Conservation (phyloP, 805 yeast species). For the Barnettozyma salicaria region DNA sequence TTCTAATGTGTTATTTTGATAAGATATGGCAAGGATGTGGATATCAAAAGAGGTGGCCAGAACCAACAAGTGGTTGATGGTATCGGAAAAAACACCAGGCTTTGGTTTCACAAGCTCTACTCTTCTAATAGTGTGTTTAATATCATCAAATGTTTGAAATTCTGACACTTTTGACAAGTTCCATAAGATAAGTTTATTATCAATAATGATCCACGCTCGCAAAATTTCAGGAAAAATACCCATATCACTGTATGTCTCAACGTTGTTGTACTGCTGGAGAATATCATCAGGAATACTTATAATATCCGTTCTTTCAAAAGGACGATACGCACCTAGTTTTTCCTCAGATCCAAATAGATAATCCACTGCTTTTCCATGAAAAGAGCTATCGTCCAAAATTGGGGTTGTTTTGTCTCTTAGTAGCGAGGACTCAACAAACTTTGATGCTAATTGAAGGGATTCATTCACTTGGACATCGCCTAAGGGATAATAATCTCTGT, state of each 20-base stretch:
- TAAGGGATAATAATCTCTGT: conserved; percentile 29
- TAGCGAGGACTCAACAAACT: conserved; percentile 53
- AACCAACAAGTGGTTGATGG: conserved; percentile 65
- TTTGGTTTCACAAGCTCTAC: conserved; percentile 80
- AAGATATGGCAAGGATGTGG: conserved; percentile 68
- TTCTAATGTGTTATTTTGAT: conserved; percentile 46
- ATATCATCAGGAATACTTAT: conserved; percentile 76
- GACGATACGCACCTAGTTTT: conserved; percentile 48
- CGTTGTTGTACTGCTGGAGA: conserved; percentile 61
- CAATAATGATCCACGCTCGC: conserved; percentile 82
- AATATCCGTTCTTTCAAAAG: conserved; percentile 67
- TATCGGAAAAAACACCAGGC: conserved; percentile 69
- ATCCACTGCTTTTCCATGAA: conserved; percentile 51
- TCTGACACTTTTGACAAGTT: conserved; percentile 59
- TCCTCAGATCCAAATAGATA: conserved; percentile 59
- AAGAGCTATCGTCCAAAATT: conserved; percentile 43
- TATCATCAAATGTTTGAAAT: conserved; percentile 75
- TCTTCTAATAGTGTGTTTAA: conserved; percentile 68
- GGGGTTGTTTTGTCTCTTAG: conserved; percentile 54
- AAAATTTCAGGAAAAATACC: conserved; percentile 79
- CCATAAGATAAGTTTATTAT: conserved; percentile 81
- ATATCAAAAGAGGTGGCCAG: conserved; percentile 78
- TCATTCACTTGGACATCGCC: conserved; percentile 28
- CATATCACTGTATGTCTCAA: conserved; percentile 64
- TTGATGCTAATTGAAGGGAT: conserved; percentile 50